Evolutionary conservation across 257 asterid genomes (phyloP).

Genomic region (Gentiana straminea): DNA sequence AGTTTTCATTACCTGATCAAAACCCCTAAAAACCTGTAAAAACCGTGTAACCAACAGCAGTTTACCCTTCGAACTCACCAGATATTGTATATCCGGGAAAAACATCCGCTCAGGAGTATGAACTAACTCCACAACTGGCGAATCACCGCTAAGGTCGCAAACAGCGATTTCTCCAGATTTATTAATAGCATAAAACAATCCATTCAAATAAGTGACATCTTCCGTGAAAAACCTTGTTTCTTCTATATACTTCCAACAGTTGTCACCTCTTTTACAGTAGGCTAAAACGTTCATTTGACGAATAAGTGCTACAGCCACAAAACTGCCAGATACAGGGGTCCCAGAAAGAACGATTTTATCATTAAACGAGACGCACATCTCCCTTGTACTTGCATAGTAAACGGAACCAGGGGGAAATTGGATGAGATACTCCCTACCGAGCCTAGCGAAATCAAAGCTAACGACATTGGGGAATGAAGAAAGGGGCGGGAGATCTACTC

Average conservation of each 20-base stretch:
- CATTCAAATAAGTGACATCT: constrained; percentile 49
- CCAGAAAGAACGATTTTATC: constrained; percentile 55
- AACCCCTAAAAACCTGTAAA: constrained; percentile 38
- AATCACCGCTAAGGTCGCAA: constrained; percentile 31
- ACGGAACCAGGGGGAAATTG: constrained; percentile 19
- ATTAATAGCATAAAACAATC: constrained; percentile 40
- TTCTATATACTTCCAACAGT: constrained; percentile 42
- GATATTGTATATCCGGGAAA: constrained; percentile 60
- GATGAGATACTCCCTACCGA: constrained; percentile 56
- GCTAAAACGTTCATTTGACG: constrained; percentile 39
- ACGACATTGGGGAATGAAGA: constrained; percentile 50
- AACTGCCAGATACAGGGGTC: constrained; percentile 27
- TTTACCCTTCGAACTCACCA: constrained; percentile 61
- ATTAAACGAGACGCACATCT: constrained; percentile 63
- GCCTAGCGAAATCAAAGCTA: constrained; percentile 35
- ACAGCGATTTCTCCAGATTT: constrained; percentile 45
- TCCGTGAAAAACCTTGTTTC: constrained; percentile 36
- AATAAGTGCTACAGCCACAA: constrained; percentile 45
- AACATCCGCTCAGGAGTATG: constrained; percentile 13
- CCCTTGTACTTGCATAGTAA: constrained; percentile 25
- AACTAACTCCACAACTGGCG: constrained; percentile 27
- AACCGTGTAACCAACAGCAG: constrained; percentile 46
- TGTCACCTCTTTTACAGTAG: constrained; percentile 35
- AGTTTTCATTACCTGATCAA: constrained; percentile 29
- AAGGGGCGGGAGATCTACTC: constrained; percentile 46